Percentiles rank a stretch among this genome's conserved stretches.
Conservation (phyloP, 2,329 filamentous ascomycete species). For the Clonostachys rosea region DNA sequence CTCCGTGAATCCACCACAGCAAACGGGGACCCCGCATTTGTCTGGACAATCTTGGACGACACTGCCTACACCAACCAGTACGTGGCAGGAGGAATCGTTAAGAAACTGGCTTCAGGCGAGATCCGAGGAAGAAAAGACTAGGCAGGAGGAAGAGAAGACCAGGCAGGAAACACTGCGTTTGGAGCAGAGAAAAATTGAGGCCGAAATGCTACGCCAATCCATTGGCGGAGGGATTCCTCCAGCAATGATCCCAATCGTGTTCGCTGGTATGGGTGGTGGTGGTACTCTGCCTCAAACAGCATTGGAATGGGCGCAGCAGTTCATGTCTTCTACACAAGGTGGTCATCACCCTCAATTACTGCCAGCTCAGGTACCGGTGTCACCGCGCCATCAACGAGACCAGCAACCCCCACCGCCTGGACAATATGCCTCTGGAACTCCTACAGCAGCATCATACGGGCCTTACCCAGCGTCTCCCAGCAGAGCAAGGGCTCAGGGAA, state of each 20-base stretch:
- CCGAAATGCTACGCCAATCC: constrained; percentile 67
- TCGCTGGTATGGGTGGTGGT: constrained; percentile 62
- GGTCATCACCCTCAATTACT: constrained; percentile 47
- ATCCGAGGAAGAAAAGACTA: constrained; percentile 67
- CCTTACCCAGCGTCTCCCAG: constrained; percentile 43
- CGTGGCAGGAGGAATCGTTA: constrained; percentile 71
- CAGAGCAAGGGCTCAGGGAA: constrained; percentile 43
- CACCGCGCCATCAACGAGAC: constrained; percentile 52
- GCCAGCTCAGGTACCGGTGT: constrained; percentile 41
- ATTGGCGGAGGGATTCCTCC: constrained; percentile 68
- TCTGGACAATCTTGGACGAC: constrained; percentile 18
- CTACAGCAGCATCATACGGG: neutral
- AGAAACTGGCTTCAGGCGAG: constrained; percentile 67
- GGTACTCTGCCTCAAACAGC: constrained; percentile 55
- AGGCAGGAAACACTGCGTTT: constrained; percentile 60
- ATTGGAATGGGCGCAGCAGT: constrained; percentile 66
- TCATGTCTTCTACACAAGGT: constrained; percentile 45
- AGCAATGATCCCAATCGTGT: constrained; percentile 69
- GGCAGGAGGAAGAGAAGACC: constrained; percentile 70
- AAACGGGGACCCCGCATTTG: no score
- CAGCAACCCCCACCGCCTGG: constrained; percentile 33
- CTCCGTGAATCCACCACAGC: constrained; percentile 2
- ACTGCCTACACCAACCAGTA: constrained; percentile 58
- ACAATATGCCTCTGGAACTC: constrained; percentile 12
- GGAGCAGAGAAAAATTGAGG: constrained; percentile 69